Evolutionary conservation across 1,284 basidiomycete species (phyloP).

Genomic region (Thecaphora frezii): DNA sequence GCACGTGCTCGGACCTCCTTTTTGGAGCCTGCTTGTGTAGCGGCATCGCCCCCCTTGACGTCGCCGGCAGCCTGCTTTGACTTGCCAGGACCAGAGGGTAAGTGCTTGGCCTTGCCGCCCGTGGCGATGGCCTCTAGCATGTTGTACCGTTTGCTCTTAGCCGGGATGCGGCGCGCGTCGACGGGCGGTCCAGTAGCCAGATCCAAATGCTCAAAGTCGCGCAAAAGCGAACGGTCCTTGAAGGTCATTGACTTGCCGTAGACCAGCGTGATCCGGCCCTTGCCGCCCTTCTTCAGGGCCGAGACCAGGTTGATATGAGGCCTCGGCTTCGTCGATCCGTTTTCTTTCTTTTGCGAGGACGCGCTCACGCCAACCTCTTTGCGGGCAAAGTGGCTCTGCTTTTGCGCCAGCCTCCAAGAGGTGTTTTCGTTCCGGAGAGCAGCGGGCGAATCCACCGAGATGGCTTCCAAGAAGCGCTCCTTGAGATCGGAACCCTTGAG

Average conservation of each 20-base stretch:
- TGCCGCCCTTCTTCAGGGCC: constrained; percentile 62
- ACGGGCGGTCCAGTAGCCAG: constrained; percentile 62
- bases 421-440: constrained; percentile 49
- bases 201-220: constrained; percentile 62
- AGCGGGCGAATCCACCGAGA: constrained; percentile 57
- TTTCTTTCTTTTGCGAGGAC: constrained; percentile 19
- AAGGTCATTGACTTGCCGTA: constrained; percentile 62
- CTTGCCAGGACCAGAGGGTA: neutral
- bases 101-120: constrained; percentile 57
- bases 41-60: neutral
- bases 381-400: constrained; percentile 43
- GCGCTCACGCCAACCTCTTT: constrained; percentile 16
- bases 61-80: neutral
- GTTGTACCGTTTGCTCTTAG: constrained; percentile 59
- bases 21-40: neutral
- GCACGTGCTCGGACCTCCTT: neutral
- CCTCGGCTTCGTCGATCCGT: constrained; percentile 23
- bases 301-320: constrained; percentile 52
- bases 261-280: constrained; percentile 61
- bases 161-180: constrained; percentile 56
- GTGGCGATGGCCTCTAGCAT: constrained; percentile 60
- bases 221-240: constrained; percentile 62
- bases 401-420: constrained; percentile 49
- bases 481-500: constrained; percentile 53
- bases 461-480: constrained; percentile 64